A percentile compares a stretch with the other conserved stretches of the same genome.
Conservation (phyloP, 2,329 filamentous ascomycete genomes). For the Colletotrichum tamarilloi region DNA sequence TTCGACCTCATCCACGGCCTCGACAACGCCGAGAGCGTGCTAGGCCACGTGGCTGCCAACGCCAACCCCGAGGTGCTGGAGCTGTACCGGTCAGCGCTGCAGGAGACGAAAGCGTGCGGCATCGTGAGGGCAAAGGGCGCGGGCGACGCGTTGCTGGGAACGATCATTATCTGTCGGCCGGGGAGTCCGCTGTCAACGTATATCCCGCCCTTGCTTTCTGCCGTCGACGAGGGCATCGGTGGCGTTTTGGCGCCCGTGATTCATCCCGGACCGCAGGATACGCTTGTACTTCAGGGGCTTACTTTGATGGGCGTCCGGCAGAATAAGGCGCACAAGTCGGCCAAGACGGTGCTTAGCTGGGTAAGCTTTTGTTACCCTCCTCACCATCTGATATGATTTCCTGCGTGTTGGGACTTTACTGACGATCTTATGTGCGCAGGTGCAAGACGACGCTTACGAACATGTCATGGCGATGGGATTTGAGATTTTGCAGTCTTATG, state of each 20-base stretch:
- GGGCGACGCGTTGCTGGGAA: slow-evolving; percentile 77
- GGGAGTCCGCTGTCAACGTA: slow-evolving; percentile 75
- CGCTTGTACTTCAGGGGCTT: slow-evolving; percentile 78
- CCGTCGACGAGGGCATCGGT: slow-evolving; percentile 68
- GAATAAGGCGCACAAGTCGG: slow-evolving; percentile 81
- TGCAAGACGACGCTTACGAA: slow-evolving; percentile 77
- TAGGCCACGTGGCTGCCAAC: slow-evolving; percentile 79
- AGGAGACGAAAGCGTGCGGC: slow-evolving; percentile 77
- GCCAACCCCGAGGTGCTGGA: slow-evolving; percentile 82
- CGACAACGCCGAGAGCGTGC: slow-evolving; percentile 78
- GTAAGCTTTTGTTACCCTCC: slow-evolving; percentile 60
- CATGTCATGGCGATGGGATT: slow-evolving; percentile 84
- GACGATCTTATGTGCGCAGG: slow-evolving; percentile 56
- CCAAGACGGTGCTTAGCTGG: slow-evolving; percentile 81
- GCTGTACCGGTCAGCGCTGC: slow-evolving; percentile 81
- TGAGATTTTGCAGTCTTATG: slow-evolving; percentile 80
- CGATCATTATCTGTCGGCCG: slow-evolving; percentile 81
- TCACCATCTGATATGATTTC: too few relatives aligned
- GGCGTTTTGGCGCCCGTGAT: slow-evolving; percentile 87
- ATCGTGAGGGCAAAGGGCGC: slow-evolving; percentile 84
- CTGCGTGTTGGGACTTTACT: neutral
- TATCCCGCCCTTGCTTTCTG: slow-evolving; percentile 74
- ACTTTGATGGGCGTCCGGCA: slow-evolving; percentile 85
- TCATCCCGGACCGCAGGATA: slow-evolving; percentile 74
- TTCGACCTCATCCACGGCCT: slow-evolving; percentile 87